Base-by-base conservation (phyloP, 257 asterid species). In the Mitragyna speciosa region DNA sequence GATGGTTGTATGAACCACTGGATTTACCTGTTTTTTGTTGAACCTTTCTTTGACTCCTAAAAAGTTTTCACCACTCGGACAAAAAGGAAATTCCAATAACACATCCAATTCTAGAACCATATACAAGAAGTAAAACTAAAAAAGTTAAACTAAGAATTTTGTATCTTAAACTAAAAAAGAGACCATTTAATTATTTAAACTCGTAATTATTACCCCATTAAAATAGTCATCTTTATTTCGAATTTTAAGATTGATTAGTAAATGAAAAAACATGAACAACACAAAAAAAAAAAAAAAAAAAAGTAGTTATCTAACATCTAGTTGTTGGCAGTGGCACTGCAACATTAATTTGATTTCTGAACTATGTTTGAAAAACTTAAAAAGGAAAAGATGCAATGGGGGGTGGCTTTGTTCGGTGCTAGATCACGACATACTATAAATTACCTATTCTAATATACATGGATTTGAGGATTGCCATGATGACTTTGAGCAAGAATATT, bases 331-430 rank as follows among this genome's bases (percentile, higher is more conserved):
- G 41, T 41, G 39, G 39, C 39, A 36, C 39, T 1, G 43, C 54
- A 36, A 0, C 15, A 68, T 56, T n/a, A 33, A 43, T 72, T 59
- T 58, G 70, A 66, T 70, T 56, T 51, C 36, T 28, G 66, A 63
- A 58, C 58, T n/a, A 63, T 45, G 79, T 70, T 83, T 80, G 86
- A 80, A 85, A 79, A 72, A 78, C 92, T 87, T 90, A 82, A 75
- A 90, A 88, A n/a, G 94, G 88, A 87, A 90, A 83, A 83, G 67
- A 78, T 78, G 68, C n/a, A n/a, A 54, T 61, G 76, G 56, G 68
- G 59, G 72, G 70, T n/a, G n/a, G 63, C 49, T 65, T 67, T 66
- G 78, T 76, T 83, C 26, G 79, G 51, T 80, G 74, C 79, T 69
- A 51, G 43, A 69, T 83, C n/a, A n/a, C n/a, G n/a, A n/a, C n/a